Evolutionary conservation across 208 protist species (phyloP), one percentile per base, ranked within the genome.

Genomic region (Ichthyophonus hoferi): DNA sequence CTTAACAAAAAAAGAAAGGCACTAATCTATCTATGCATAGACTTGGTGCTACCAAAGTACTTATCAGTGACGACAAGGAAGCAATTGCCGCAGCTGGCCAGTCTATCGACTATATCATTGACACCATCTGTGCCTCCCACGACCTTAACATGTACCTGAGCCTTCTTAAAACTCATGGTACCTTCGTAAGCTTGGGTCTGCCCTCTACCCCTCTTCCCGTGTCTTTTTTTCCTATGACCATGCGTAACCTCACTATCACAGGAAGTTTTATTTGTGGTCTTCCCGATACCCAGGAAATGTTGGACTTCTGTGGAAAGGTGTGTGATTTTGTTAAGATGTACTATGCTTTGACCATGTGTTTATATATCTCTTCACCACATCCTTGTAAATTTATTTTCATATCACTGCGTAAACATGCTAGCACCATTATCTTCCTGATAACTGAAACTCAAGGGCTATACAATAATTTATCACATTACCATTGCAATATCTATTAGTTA

Each of bases 281-380:
- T 40, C 76, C 86, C 34, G 93, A 94, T 67, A 96, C 94, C 31
- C 94, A 96, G 77, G 95, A 96, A 83, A 95, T 97, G 93, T 90
- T 97, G 7, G 93, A 96, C 90, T 94, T 97, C 88, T 96, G 94
- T 85, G 91, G 85, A 58, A 89, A 94, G 88, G 50, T 67, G 50
- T 24, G 50, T 67, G 24, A 24, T 67, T 67, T 67, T 7, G 50
- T 67, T 24, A 7, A 67, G 50, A n/a, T 67, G 50, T 24, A 67
- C 50, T 67, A 24, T 67, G 50, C 24, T 67, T 24, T 67, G 50
- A 67, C 50, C n/a, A n/a, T n/a, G n/a, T n/a, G n/a, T n/a, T n/a
- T n/a, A n/a, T n/a, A n/a, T n/a, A n/a, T n/a, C n/a, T n/a, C n/a
- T n/a, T n/a, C n/a, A n/a, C n/a, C n/a, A n/a, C n/a, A n/a, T n/a